These are phyloP conservation scores for Gigaspora rosea DNA, from an alignment of 192 early-diverging fungal genomes.

Conservation along the genomic window DNA sequence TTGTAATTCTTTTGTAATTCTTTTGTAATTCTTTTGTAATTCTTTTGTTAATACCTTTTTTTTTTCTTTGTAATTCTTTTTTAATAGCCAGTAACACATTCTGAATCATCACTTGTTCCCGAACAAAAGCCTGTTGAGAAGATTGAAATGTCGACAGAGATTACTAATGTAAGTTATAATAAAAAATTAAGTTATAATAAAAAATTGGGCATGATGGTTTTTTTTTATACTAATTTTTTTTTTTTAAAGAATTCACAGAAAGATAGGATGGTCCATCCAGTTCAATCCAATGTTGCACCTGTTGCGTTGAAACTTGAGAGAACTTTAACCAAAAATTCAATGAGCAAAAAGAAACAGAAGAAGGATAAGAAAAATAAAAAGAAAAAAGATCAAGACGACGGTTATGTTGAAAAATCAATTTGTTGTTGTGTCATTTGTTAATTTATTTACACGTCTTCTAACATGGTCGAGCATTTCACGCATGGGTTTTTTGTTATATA, in stretches of 20 bases:
- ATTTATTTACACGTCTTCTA: neutral
- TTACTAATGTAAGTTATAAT: neutral
- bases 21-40: neutral
- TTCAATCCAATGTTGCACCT: neutral
- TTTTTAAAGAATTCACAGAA: neutral
- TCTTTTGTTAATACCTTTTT: neutral
- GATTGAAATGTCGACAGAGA: neutral
- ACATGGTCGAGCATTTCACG: neutral
- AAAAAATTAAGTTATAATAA: neutral
- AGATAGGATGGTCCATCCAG: neutral
- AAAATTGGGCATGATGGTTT: neutral
- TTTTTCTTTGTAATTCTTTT: neutral
- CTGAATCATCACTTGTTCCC: neutral
- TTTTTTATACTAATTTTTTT: neutral
- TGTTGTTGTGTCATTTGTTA: constrained; percentile 28
- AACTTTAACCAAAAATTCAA: neutral
- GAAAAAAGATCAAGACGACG: neutral
- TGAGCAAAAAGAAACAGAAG: constrained; percentile 6
- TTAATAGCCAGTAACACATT: neutral
- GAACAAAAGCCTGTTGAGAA: neutral
- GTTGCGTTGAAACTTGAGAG: neutral
- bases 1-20: neutral
- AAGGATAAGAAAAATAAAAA: constrained; percentile 17
- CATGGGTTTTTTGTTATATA: neutral
- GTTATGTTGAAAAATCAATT: neutral